Evolutionary conservation across 805 yeast species (phyloP), one percentile per base, ranked within the genome.

Genomic region (Babjeviella inositovora): DNA sequence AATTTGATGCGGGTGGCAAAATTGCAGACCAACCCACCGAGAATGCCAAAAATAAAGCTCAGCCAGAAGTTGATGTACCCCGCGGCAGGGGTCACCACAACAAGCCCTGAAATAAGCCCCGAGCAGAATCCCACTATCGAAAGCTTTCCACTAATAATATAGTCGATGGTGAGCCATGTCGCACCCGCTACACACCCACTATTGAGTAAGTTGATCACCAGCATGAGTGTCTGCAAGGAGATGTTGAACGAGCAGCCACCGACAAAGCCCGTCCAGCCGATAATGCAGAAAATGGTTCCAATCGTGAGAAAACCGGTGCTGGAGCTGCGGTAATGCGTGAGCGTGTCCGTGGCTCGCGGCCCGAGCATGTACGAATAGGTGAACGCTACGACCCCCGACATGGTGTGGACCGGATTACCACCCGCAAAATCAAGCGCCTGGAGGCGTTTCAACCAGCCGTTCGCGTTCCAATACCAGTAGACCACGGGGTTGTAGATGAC

Each of bases 381-480:
- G 15, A 56, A 34, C 4, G 62, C 49, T 3, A 60, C 52, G 14
- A 47, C 43, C 19, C 63, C 63, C 5, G 57, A 45, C 5, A 60
- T 50, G 25, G 57, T 47, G 36, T 58, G 65, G 15, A 58, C 65
- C 1, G 64, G 63, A 14, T 62, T 62, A 17, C 65, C 65, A 19
- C 64, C 65, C 6, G 63, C 62, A 36, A 57, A 58, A 32, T 58
- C 65, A 25, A 57, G 43, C 4, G 52, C 55, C 4, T 62, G 64
- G 21, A 58, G 38, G 14, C 39, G 45, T 23, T 37, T 47, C 21
- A 58, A 40, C 58, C 62, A 58, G 9, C 65, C 65, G 27, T 52
- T 53, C 5, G 35, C 38, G 14, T 49, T 50, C 65, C 65, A 58
- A n/a, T 57, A 57, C 43, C 61, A 47, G 35, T 45, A 57, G 4